These are phyloP conservation scores for Curvularia eragrostidis DNA, from an alignment of 2,329 filamentous ascomycete species.

Conservation along the genomic window DNA sequence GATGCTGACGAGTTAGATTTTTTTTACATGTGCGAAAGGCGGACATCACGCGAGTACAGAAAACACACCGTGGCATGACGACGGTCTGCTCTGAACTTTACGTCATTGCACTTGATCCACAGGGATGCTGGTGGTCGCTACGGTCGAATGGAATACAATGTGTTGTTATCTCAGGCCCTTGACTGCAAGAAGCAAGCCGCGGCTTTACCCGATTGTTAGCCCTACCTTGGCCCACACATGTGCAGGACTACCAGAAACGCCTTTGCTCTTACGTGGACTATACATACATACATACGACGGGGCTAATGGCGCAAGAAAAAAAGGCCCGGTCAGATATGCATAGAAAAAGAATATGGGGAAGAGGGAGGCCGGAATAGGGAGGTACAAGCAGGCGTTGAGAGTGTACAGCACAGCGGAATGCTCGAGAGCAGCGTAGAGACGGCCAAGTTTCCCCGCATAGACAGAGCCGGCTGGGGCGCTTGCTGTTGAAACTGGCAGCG, in stretches of 20 bases:
- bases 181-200: constrained; percentile 13
- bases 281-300: no score
- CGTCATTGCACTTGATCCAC: constrained; percentile 5
- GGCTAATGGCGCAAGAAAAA: neutral
- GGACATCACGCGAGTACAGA: constrained; percentile 2
- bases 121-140: neutral
- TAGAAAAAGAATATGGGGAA: constrained; percentile 15
- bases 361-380: constrained; percentile 16
- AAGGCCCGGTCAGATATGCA: constrained; percentile 8
- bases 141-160: neutral
- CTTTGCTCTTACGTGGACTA: neutral
- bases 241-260: neutral
- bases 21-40: neutral
- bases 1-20: neutral
- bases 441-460: constrained; percentile 34
- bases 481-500: constrained; percentile 28
- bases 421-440: neutral
- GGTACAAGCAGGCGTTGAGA: constrained; percentile 23
- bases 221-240: neutral
- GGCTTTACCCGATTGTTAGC: constrained; percentile 6
- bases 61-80: neutral
- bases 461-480: constrained; percentile 39
- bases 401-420: neutral
- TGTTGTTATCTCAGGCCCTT: neutral
- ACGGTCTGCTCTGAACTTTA: neutral